Conservation (phyloP, 371 early-diverging fungal species). For the Rhizomucor miehei region DNA sequence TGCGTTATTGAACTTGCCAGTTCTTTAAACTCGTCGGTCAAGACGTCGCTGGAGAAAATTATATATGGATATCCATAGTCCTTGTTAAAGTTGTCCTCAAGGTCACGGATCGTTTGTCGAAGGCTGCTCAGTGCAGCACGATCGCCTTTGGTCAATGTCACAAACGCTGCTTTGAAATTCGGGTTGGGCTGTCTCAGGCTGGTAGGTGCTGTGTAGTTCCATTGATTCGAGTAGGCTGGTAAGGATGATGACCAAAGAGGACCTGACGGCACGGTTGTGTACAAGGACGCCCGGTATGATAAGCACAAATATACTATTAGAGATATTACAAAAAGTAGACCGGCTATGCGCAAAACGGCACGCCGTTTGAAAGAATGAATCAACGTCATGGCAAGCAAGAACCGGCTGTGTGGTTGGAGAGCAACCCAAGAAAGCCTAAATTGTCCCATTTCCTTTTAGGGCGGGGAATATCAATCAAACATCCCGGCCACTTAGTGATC, state of each 20-base stretch:
- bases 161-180: constrained; percentile 36
- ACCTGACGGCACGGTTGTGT: constrained; percentile 1
- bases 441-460: too few relatives aligned
- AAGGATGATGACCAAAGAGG: constrained; percentile 6
- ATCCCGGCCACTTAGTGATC: too few relatives aligned
- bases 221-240: constrained; percentile 6
- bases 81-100: constrained; percentile 38
- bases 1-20: constrained; percentile 23
- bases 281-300: constrained; percentile 2
- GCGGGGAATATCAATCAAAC: too few relatives aligned
- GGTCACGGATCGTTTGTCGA: constrained; percentile 31
- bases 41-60: constrained; percentile 32
- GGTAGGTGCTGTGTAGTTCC: constrained; percentile 20
- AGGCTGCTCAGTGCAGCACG: constrained; percentile 24
- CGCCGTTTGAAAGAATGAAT: constrained; percentile 5
- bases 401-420: too few relatives aligned
- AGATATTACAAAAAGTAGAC: not conserved
- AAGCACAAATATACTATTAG: not conserved
- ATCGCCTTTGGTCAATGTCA: constrained; percentile 39
- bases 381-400: not conserved
- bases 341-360: not conserved
- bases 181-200: constrained; percentile 26
- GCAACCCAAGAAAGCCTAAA: too few relatives aligned
- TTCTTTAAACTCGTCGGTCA: constrained; percentile 35
- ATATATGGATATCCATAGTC: constrained; percentile 38